These are phyloP conservation scores for Microbotryum violaceum DNA, from an alignment of 1,284 basidiomycete genomes.

Conservation along the genomic window DNA sequence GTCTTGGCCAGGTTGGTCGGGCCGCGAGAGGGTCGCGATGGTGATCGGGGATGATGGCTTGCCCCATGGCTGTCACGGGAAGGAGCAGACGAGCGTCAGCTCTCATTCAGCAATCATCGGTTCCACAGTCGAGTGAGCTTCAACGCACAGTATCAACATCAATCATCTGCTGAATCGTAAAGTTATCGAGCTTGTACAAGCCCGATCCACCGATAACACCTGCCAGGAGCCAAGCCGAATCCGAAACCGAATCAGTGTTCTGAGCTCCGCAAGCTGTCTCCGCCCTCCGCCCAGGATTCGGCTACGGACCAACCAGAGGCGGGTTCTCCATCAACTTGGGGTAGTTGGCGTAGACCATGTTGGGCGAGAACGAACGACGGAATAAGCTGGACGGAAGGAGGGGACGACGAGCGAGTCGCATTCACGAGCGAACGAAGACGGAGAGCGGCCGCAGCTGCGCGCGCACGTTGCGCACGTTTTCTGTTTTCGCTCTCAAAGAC, in stretches of 20 bases:
- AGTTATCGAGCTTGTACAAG: constrained; percentile 81
- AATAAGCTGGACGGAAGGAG: no score
- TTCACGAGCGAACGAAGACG: no score
- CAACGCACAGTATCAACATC: constrained; percentile 43
- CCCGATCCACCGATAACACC: constrained; percentile 39
- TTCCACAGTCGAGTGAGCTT: no score
- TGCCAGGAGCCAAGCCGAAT: background rate
- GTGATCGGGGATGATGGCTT: constrained; percentile 83
- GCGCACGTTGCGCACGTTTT: no score
- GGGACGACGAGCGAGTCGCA: no score
- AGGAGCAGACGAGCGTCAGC: background rate
- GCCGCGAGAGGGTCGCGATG: constrained; percentile 71
- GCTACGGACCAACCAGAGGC: constrained; percentile 19
- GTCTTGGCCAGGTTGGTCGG: constrained; percentile 37
- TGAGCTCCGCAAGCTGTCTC: background rate
- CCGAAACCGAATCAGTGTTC: background rate
- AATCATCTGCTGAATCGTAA: constrained; percentile 66
- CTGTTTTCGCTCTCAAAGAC: no score
- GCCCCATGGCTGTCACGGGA: constrained; percentile 74
- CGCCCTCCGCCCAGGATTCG: no score
- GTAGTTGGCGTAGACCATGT: constrained; percentile 1
- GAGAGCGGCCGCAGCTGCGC: no score
- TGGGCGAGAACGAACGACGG: no score
- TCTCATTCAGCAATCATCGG: background rate
- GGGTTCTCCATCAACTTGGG: constrained; percentile 23